Evolutionary conservation across 305 asterid genomes (phyloP), one percentile per base, ranked within the genome.

Genomic region (Withania somnifera): DNA sequence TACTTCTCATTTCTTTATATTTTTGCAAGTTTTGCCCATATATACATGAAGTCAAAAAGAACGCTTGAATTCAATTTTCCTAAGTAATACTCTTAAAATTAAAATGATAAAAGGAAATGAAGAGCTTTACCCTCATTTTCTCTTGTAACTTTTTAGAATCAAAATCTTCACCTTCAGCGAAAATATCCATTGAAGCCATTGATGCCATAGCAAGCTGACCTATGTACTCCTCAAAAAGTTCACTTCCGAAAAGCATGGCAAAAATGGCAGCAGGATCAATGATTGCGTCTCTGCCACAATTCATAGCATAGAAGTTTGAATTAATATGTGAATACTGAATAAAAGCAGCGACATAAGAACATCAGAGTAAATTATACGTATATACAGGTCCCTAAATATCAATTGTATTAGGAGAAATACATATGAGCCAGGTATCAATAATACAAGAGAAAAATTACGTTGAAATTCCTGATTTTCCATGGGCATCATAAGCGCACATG

Each of bases 181-280:
- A 90, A 79, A 94, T 85, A 85, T 96, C 99, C 90, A 93, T 81
- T 75, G 98, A 94, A 90, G 98, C 98, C 98, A 96, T 93, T 86
- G 98, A 96, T 84, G 99, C 98, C 99, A 96, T 92, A 84, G 99
- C 99, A 88, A 96, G 97, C 90, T 96, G 98, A 79, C 99, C 99
- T 85, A 96, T 93, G 87, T 96, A 96, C 82, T 92, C 99, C 91
- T 96, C 99, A 87, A 96, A 96, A 83, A 92, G 97, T 87, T 96
- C 99, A 87, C 99, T 96, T 84, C 99, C 98, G 82, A 96, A 96
- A 56, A 96, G 98, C 99, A 96, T 94, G 81, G 99, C 98, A 87
- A 96, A 96, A 67, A 96, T 96, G 79, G 98, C 99, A 14, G 98
- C 98, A 86, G 99, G 99, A 85, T 96, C 99, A 82, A 96, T 94